Percentiles rank a stretch among this genome's conserved stretches.
phyloP scores from a whole-genome alignment of 148 eudicot genomes.

The Arctostaphylos glauca region DNA sequence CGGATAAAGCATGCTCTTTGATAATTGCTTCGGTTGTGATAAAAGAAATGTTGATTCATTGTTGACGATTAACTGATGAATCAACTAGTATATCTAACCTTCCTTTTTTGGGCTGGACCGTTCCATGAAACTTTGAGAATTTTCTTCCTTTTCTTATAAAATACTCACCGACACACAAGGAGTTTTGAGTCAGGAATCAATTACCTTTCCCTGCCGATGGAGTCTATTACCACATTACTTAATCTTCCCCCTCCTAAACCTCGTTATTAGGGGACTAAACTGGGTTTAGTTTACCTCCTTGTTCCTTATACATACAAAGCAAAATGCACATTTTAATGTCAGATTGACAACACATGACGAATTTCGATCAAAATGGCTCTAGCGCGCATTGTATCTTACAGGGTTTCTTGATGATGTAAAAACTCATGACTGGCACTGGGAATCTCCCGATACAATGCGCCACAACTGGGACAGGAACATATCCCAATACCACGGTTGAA shows the following conservation, averaged over 20 bases:
- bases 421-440: no score
- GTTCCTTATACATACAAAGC: no score
- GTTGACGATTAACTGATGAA: neutral
- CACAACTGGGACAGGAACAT: no score
- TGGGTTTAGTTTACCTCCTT: no score
- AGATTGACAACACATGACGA: no score
- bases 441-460: no score
- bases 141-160: neutral
- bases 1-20: neutral
- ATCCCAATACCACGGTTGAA: neutral
- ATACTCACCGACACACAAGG: neutral
- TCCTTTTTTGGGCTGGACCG: neutral
- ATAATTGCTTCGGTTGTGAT: neutral
- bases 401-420: no score
- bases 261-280: no score
- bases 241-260: neutral
- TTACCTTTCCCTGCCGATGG: neutral
- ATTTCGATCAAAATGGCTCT: no score
- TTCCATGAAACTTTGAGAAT: neutral
- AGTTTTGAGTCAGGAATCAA: neutral
- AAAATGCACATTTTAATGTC: no score
- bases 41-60: neutral
- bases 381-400: no score
- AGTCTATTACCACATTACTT: neutral
- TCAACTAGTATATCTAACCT: neutral